Base-by-base conservation (phyloP, 768 basidiomycete genomes). In the Plicaturopsis crispa region DNA sequence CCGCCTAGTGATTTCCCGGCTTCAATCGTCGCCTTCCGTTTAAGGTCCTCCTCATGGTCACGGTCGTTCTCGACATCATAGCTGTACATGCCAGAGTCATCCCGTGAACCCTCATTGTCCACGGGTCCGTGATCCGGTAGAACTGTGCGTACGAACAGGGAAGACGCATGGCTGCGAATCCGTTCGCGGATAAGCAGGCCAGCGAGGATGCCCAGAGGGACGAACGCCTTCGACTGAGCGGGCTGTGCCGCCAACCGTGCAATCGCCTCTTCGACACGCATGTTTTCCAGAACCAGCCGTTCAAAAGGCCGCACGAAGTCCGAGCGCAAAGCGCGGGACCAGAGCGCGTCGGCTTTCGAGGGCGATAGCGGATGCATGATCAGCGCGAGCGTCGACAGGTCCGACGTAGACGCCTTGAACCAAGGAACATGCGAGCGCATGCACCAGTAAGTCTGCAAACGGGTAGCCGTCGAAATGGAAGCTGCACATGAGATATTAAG, bases 1-100 rank as follows among this genome's bases (percentile, higher is more conserved):
- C 82, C 84, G 3, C 83, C 81, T 5, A 88, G 69, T 38, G 77
- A 74, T 33, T 66, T 67, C 16, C 80, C 79, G 18, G 75, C 74
- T 5, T 72, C 71, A 26, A 85, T 54, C 0, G 78, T 77, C 22
- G 56, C 60, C 37, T 59, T 54, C 54, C 70, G 65, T 45, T 59
- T 55, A 12, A 64, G 59, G 20, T 65, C 60, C 35, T 57, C 52
- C n/a, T 63, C 55, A 21, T 55, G 48, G 35, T 55, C 35, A 24
- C 53, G 49, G n/a, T 44, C 40, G 4, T 22, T 13, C 24, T 47
- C 44, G 47, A 38, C 50, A 49, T 19, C 40, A 69, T 67, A 12
- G 53, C 10, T 28, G 14, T 28, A 50, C 33, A 38, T 33, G 31
- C 33, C 43, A n/a, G 20, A 30, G 14, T 45, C 33, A 8, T 40